Conservation (phyloP, 163 green algal genomes). For the Scenedesmus sp. region DNA sequence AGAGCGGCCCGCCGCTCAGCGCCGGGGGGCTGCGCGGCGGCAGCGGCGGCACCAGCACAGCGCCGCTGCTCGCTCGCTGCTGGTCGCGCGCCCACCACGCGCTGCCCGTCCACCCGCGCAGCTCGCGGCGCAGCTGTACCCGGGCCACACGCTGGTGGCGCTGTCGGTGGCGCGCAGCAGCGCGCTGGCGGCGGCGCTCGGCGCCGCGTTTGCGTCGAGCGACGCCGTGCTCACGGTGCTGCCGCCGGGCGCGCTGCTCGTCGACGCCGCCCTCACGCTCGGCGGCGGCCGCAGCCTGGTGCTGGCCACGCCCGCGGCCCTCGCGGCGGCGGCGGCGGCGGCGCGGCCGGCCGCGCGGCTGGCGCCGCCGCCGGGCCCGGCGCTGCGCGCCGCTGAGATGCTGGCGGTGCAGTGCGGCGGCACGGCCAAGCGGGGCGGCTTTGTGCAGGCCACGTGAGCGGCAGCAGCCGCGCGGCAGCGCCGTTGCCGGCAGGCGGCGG, state of each 20-base stretch:
- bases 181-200: constrained; percentile 7
- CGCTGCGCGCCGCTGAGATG: background rate
- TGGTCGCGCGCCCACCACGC: too few relatives aligned
- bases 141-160: constrained; percentile 4
- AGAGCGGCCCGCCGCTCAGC: too few relatives aligned
- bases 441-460: constrained; percentile 9
- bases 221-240: background rate
- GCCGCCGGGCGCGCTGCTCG: background rate
- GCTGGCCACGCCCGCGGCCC: constrained; percentile 25
- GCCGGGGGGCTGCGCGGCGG: too few relatives aligned
- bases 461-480: too few relatives aligned
- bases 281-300: background rate
- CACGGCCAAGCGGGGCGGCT: background rate
- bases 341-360: background rate
- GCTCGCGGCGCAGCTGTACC: constrained; percentile 23
- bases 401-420: background rate
- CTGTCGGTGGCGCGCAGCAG: constrained; percentile 1
- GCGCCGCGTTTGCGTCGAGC: too few relatives aligned
- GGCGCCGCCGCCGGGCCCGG: background rate
- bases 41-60: too few relatives aligned
- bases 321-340: constrained; percentile 9
- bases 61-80: too few relatives aligned
- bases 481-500: too few relatives aligned
- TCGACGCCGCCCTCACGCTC: background rate
- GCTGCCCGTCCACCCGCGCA: too few relatives aligned